phyloP scores from a whole-genome alignment of 73 alveolate species.

The Paramecium primaurelia region DNA sequence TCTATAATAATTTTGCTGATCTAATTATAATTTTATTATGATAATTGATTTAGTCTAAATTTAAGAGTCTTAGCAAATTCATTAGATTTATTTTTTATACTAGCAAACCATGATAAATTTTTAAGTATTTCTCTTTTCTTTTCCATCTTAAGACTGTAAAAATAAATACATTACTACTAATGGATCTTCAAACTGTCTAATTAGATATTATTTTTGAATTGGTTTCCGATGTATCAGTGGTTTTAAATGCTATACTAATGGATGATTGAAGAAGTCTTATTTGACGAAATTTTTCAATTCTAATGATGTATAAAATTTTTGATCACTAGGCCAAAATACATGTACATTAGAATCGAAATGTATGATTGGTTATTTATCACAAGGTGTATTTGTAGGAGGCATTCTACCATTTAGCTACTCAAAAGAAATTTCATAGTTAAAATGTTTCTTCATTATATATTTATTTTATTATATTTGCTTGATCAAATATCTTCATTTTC shows the following conservation, averaged over 20 bases:
- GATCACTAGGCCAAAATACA: neutral
- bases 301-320: neutral
- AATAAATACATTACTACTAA: neutral
- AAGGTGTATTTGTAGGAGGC: neutral
- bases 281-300: neutral
- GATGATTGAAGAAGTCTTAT: neutral
- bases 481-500: neutral
- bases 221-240: neutral
- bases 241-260: neutral
- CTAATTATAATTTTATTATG: neutral
- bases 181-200: neutral
- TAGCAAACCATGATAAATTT: neutral
- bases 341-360: neutral
- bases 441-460: neutral
- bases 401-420: neutral
- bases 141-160: neutral
- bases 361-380: neutral
- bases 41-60: neutral
- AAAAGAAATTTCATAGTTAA: constrained; percentile 7
- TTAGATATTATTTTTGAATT: neutral
- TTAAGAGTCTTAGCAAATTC: neutral
- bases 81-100: neutral
- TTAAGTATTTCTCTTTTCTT: neutral
- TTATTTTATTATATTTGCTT: neutral
- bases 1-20: neutral